A percentile compares a stretch with the other conserved stretches of the same genome.
Conservation (phyloP, 176 grass and related monocot genomes). For the Raddia guianensis region DNA sequence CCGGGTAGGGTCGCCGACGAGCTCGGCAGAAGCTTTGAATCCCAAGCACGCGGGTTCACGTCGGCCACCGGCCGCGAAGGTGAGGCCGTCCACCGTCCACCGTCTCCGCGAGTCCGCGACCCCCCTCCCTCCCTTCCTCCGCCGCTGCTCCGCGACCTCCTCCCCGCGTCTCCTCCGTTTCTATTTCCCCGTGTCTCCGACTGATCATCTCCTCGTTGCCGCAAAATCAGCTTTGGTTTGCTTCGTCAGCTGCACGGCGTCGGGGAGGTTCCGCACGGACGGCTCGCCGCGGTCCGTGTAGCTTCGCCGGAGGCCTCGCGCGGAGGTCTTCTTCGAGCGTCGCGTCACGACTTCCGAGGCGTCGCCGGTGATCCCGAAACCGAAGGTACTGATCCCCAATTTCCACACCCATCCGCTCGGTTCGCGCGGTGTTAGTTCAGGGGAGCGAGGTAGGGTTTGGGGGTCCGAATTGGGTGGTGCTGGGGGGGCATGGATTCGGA, state of each 20-base stretch:
- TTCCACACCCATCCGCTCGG: background rate
- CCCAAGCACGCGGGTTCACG: background rate
- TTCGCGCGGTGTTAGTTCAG: background rate
- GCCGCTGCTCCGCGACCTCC: background rate
- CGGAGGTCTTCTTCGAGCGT: background rate
- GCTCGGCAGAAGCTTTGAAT: background rate
- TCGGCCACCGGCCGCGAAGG: slow-evolving; percentile 18
- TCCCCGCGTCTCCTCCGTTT: background rate
- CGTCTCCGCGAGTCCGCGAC: background rate
- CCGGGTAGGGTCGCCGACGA: too few relatives aligned
- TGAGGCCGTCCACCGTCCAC: slow-evolving; percentile 7
- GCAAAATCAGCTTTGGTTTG: background rate
- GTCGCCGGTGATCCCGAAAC: background rate
- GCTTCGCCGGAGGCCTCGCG: background rate
- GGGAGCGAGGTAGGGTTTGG: background rate
- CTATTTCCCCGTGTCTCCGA: background rate
- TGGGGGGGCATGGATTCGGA: slow-evolving; percentile 1
- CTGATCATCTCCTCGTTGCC: background rate
- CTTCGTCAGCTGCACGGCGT: background rate
- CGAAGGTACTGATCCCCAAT: slow-evolving; percentile 9
- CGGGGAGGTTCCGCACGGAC: background rate
- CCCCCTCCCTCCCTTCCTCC: background rate
- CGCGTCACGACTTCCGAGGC: background rate
- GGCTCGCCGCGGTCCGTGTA: background rate
- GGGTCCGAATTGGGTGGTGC: background rate